Base-by-base conservation (phyloP, 352 stramenopile species). In the Phytophthora multivora region DNA sequence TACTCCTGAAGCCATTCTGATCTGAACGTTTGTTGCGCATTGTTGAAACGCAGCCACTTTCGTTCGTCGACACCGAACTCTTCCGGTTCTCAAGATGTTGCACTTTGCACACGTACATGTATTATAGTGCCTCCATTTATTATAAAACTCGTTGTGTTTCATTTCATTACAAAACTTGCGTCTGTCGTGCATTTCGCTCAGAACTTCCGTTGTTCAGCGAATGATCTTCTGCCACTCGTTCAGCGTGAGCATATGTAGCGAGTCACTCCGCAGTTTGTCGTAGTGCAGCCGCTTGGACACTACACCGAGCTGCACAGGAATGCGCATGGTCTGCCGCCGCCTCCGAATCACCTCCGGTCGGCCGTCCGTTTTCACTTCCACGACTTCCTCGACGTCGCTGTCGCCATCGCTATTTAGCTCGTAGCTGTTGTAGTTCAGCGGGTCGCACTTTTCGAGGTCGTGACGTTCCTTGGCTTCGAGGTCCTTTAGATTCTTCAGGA, bases 151-250 rank as follows among this genome's bases (percentile, higher is more conserved):
- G 26, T 31, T 7, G 21, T 23, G 2, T 23, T 23, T 23, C 10
- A 13, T 12, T 33, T 33, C 9, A 31, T 33, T 13, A 33, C 28
- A 33, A 33, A 33, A 18, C 16, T 50, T 25, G 25, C 12, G n/a
- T 53, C 46, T 53, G 46, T 15, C 18, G 47, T 12, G 11, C 19
- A 33, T 42, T 59, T 8, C n/a, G n/a, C n/a, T n/a, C n/a, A n/a
- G n/a, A n/a, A n/a, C n/a, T n/a, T n/a, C n/a, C n/a, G n/a, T n/a
- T n/a, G n/a, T n/a, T n/a, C n/a, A 81, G 30, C 51, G 72, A 16
- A 72, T 81, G 56, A 89, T 70, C 36, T 87, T 73, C 66, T 86
- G 64, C 79, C 79, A 89, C 51, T 89, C 77, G 63, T 79, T 74
- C 55, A 73, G 66, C 53, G 84, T 87, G 6, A 89, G 70, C 23